Evolutionary conservation across 2,329 filamentous ascomycete genomes (phyloP).

Genomic region (Fusarium protoensiforme): DNA sequence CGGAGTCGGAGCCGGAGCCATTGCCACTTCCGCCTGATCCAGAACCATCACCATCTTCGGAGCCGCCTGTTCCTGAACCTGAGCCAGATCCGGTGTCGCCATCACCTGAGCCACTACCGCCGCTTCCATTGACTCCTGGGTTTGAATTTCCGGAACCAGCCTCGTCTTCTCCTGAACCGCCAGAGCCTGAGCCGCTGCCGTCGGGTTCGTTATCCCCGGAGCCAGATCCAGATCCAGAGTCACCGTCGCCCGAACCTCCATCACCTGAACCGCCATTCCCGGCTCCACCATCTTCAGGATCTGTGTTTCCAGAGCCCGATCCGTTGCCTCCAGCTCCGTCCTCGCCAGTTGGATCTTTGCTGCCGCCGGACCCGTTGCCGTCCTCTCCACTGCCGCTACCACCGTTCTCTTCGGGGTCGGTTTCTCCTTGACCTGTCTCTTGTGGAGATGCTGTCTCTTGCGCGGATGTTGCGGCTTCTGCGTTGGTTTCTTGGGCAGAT

Average conservation of each 20-base stretch:
- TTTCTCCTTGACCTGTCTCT: not conserved
- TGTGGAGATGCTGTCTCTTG: not conserved
- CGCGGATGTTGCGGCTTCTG: not conserved
- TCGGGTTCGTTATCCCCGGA: not conserved
- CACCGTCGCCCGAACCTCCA: not conserved
- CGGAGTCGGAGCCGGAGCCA: no score
- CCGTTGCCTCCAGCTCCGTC: not conserved
- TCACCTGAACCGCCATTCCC: not conserved
- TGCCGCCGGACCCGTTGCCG: not conserved
- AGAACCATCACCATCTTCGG: no score
- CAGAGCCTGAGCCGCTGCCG: not conserved
- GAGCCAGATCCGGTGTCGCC: not conserved
- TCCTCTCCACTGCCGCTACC: not conserved
- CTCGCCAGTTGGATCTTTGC: not conserved
- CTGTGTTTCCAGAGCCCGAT: not conserved
- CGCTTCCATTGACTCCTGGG: not conserved
- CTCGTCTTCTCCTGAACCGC: not conserved
- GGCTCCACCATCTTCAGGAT: not conserved
- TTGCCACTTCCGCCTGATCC: no score
- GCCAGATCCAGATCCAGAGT: not conserved
- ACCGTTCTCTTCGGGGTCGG: not conserved
- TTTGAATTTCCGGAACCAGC: not conserved
- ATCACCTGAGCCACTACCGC: not conserved
- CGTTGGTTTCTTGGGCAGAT: not conserved
- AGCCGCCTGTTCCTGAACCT: not conserved